These are phyloP conservation scores for Prillingera fragicola DNA, from an alignment of 1,284 basidiomycete genomes.

Conservation along the genomic window DNA sequence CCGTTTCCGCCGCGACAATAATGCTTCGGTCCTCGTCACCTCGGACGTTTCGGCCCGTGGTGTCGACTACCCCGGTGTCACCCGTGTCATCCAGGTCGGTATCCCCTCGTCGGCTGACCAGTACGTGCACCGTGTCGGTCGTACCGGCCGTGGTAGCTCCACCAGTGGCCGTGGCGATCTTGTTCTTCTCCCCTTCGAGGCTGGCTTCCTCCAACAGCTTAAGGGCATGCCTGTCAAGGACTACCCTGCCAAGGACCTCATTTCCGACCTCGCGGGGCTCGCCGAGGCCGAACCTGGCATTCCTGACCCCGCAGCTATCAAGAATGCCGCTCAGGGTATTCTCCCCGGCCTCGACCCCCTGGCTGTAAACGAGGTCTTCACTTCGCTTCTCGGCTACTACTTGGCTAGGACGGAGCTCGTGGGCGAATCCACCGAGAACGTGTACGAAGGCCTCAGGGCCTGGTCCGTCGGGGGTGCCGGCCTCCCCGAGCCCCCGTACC, in stretches of 20 bases:
- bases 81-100: constrained; percentile 89
- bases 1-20: constrained; percentile 60
- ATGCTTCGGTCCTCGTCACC: constrained; percentile 67
- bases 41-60: constrained; percentile 89
- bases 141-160: constrained; percentile 74
- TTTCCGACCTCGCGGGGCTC: constrained; percentile 54
- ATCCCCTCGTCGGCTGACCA: constrained; percentile 65
- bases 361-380: constrained; percentile 61
- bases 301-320: constrained; percentile 7
- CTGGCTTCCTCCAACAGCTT: constrained; percentile 65
- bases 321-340: constrained; percentile 38
- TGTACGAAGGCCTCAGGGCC: constrained; percentile 60
- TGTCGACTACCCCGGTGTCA: constrained; percentile 84
- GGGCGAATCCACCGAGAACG: constrained; percentile 47
- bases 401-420: constrained; percentile 55
- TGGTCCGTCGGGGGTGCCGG: constrained; percentile 61
- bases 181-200: constrained; percentile 78
- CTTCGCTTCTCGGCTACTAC: constrained; percentile 74
- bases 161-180: constrained; percentile 75
- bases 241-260: constrained; percentile 54
- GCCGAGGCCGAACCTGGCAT: constrained; percentile 36
- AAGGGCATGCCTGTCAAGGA: constrained; percentile 62
- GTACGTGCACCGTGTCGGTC: constrained; percentile 87
- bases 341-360: constrained; percentile 54
- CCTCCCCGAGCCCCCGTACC: constrained; percentile 53